Percentiles rank a stretch among this genome's conserved stretches.
These are phyloP conservation scores for Gnomoniopsis sp. DNA, from an alignment of 2,329 filamentous ascomycete genomes.

Conservation along the genomic window DNA sequence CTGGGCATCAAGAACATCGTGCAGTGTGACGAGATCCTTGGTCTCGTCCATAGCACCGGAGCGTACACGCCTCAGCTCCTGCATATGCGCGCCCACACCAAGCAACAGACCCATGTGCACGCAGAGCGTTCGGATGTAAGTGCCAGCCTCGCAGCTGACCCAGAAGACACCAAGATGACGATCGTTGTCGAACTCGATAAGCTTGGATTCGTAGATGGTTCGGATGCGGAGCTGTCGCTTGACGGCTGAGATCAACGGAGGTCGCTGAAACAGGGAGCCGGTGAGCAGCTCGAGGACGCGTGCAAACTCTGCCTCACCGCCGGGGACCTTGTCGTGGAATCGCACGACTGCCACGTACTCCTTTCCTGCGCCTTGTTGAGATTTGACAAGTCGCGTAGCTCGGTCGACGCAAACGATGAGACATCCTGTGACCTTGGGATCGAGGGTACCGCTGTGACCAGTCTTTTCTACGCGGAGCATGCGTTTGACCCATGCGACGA, in stretches of 20 bases:
- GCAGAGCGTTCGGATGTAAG: slow-evolving; percentile 97
- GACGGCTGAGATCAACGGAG: slow-evolving; percentile 95
- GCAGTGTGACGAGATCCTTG: slow-evolving; percentile 84
- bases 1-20: slow-evolving; percentile 94
- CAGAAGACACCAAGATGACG: slow-evolving; percentile 97
- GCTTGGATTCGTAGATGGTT: slow-evolving; percentile 95
- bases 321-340: slow-evolving; percentile 91
- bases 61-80: slow-evolving; percentile 91
- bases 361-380: slow-evolving; percentile 97
- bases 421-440: slow-evolving; percentile 96
- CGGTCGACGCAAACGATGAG: slow-evolving; percentile 95
- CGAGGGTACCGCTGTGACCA: slow-evolving; percentile 95
- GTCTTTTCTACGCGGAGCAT: slow-evolving; percentile 95
- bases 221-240: slow-evolving; percentile 98
- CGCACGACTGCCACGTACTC: slow-evolving; percentile 97
- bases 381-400: slow-evolving; percentile 96
- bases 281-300: slow-evolving; percentile 94
- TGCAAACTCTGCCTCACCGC: slow-evolving; percentile 88
- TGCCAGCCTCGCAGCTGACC: slow-evolving; percentile 98
- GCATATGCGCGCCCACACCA: slow-evolving; percentile 77
- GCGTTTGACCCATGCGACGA: slow-evolving; percentile 98
- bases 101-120: slow-evolving; percentile 72
- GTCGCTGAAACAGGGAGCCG: slow-evolving; percentile 94
- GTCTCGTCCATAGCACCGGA: slow-evolving; percentile 94
- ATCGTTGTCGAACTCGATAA: slow-evolving; percentile 98